Evolutionary conservation across 306 rosid genomes (phyloP).

Genomic region (Abrus pulchellus): DNA sequence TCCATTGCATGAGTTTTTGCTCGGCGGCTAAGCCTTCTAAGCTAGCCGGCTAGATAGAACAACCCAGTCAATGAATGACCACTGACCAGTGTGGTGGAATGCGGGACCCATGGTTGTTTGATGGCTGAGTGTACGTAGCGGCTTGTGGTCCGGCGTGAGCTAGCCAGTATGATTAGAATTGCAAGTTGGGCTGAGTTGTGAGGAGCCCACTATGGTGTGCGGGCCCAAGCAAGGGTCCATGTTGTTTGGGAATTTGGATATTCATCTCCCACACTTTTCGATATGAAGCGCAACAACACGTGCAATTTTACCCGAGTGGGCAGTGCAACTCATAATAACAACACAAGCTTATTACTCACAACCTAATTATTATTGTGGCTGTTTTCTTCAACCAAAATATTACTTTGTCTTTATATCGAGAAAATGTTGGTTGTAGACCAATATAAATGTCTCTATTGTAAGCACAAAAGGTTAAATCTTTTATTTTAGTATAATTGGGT

Average conservation of each 20-base stretch:
- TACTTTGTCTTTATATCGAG: constrained; percentile 22
- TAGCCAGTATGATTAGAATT: constrained; percentile 67
- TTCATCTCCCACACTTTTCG: background rate
- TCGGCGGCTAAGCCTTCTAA: constrained; percentile 30
- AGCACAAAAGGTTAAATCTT: background rate
- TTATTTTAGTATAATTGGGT: background rate
- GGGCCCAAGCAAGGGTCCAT: constrained; percentile 30
- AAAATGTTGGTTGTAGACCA: background rate
- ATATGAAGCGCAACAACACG: constrained; percentile 27
- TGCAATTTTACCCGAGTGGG: constrained; percentile 38
- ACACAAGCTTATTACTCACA: constrained; percentile 35
- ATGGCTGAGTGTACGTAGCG: constrained; percentile 61
- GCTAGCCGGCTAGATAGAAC: constrained; percentile 37
- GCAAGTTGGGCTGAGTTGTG: constrained; percentile 52
- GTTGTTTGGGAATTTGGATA: background rate
- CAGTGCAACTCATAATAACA: constrained; percentile 26
- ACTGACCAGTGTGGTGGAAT: constrained; percentile 46
- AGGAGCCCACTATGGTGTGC: constrained; percentile 11
- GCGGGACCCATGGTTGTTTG: constrained; percentile 61
- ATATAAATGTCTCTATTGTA: background rate
- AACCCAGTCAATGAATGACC: background rate
- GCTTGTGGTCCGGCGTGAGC: constrained; percentile 76
- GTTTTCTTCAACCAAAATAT: constrained; percentile 31
- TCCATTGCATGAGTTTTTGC: constrained; percentile 3
- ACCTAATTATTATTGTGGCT: constrained; percentile 35